Conservation (phyloP, 1,139 yeast species). For the Protomyces arabidopsidicola region DNA sequence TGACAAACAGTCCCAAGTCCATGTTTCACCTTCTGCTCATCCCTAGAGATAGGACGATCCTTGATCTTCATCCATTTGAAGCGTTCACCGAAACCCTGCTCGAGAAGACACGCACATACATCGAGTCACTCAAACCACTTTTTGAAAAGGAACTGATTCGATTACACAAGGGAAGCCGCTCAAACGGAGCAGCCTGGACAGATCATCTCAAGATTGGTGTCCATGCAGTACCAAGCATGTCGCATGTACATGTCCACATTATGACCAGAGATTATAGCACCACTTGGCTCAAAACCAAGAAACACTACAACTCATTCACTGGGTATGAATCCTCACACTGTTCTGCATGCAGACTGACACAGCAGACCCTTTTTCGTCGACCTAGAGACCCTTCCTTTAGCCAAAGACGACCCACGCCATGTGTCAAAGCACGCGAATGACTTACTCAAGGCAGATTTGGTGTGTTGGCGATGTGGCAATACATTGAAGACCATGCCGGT, state of each 20-base stretch:
- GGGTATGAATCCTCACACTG: conserved; percentile 32
- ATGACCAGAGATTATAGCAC: conserved; percentile 62
- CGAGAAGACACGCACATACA: neutral
- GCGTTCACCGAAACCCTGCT: conserved; percentile 44
- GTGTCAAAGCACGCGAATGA: neutral
- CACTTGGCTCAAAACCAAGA: conserved; percentile 52
- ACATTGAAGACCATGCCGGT: neutral
- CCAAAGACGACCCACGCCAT: neutral
- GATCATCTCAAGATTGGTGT: conserved; percentile 56
- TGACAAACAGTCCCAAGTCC: conserved; percentile 50
- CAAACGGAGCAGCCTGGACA: conserved; percentile 9
- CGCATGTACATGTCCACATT: conserved; percentile 67
- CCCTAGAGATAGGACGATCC: conserved; percentile 48
- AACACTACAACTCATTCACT: conserved; percentile 68
- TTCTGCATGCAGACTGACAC: neutral
- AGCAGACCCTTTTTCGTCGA: neutral
- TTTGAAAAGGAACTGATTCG: conserved; percentile 45
- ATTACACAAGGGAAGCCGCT: conserved; percentile 43
- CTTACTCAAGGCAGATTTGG: neutral
- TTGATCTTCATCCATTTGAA: conserved; percentile 51
- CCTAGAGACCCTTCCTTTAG: neutral
- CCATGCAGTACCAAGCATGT: conserved; percentile 66
- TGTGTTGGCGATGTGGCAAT: neutral
- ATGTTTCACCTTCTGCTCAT: conserved; percentile 56
- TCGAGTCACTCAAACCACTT: conserved; percentile 38